Conservation (phyloP, 257 asterid genomes). For the Thymus quinquecostatus region DNA sequence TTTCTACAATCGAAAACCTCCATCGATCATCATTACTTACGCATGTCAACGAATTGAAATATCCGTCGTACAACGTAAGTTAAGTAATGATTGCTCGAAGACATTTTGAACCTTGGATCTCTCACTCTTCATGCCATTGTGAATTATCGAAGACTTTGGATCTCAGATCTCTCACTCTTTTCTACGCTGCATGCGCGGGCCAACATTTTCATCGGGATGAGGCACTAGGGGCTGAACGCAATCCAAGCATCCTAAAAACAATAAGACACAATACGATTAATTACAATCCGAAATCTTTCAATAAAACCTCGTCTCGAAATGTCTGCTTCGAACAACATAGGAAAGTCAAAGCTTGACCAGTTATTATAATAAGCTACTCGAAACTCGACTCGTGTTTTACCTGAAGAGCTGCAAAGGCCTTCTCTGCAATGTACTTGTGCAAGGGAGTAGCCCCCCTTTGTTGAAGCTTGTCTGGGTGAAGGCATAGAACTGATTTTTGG, state of each 20-base stretch:
- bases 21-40: background rate
- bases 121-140: background rate
- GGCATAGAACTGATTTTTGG: constrained; percentile 64
- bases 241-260: constrained; percentile 63
- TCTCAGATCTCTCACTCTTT: background rate
- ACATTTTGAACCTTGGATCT: background rate
- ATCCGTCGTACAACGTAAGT: too few relatives aligned
- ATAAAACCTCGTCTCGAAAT: background rate
- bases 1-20: background rate
- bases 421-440: constrained; percentile 64
- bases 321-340: background rate
- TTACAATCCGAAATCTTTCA: too few relatives aligned
- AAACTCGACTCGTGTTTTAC: constrained; percentile 24
- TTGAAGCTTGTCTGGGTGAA: constrained; percentile 82
- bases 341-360: background rate
- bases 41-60: background rate
- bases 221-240: constrained; percentile 43
- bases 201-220: constrained; percentile 9
- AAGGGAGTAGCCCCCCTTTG: constrained; percentile 68
- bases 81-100: background rate
- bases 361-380: background rate
- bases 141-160: background rate
- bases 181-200: background rate
- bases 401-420: constrained; percentile 61
- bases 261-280: background rate